Evolutionary conservation across 2,329 filamentous ascomycete genomes (phyloP).

Genomic region (Pleomassaria siparia): DNA sequence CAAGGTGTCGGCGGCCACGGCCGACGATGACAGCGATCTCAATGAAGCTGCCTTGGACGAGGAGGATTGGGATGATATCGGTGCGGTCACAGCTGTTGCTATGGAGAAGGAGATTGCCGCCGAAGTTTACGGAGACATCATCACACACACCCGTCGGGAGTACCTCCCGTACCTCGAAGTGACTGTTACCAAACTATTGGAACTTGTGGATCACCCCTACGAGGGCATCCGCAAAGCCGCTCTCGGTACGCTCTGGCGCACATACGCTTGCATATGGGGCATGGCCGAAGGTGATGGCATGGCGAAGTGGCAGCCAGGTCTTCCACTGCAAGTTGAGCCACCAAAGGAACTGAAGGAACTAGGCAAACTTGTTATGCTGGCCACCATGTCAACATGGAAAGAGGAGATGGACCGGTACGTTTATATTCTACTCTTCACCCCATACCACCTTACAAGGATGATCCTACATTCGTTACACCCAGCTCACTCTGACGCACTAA

Average conservation of each 20-base stretch:
- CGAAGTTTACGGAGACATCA: constrained; percentile 90
- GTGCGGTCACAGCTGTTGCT: constrained; percentile 82
- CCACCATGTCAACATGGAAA: constrained; percentile 81
- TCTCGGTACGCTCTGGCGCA: constrained; percentile 87
- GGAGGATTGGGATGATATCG: constrained; percentile 80
- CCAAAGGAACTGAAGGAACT: constrained; percentile 79
- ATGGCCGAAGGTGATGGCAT: constrained; percentile 78
- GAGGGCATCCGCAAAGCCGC: constrained; percentile 93
- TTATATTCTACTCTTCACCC: constrained; percentile 15
- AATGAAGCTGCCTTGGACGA: constrained; percentile 58
- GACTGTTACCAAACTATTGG: constrained; percentile 78
- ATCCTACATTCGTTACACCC: constrained; percentile 88
- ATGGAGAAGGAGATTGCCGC: constrained; percentile 97
- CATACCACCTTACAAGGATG: constrained; percentile 61
- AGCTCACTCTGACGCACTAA: constrained; percentile 97
- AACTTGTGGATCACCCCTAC: constrained; percentile 83
- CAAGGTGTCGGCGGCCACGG: constrained; percentile 68
- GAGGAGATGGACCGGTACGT: constrained; percentile 94
- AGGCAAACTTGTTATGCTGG: constrained; percentile 79
- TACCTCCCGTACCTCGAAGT: constrained; percentile 86
- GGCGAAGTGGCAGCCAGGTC: constrained; percentile 83
- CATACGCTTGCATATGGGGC: constrained; percentile 87
- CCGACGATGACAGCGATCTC: constrained; percentile 62
- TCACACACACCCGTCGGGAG: constrained; percentile 79
- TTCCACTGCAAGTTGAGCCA: constrained; percentile 80